A percentile compares a stretch with the other conserved stretches of the same genome.
phyloP scores from a whole-genome alignment of 805 yeast genomes.

The Candida succiphila region DNA sequence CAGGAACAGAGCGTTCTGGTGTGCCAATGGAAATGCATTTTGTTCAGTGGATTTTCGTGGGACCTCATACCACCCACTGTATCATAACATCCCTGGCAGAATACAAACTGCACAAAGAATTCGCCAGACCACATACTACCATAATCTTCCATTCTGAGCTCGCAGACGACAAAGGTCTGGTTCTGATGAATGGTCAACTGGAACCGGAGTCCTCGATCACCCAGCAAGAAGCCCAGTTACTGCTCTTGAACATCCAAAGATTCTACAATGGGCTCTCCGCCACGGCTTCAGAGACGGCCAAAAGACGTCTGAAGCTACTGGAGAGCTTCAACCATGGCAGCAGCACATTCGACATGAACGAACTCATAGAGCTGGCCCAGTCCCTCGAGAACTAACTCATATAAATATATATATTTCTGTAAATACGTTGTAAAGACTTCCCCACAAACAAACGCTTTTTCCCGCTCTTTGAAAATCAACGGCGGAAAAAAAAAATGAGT shows the following conservation, averaged over 20 bases:
- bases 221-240: constrained; percentile 66
- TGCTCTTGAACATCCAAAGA: constrained; percentile 68
- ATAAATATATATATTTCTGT: no score
- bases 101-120: constrained; percentile 82
- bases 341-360: constrained; percentile 53
- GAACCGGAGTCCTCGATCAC: constrained; percentile 64
- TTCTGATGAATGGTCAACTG: constrained; percentile 79
- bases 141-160: constrained; percentile 80
- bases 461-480: no score
- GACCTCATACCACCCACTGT: constrained; percentile 76
- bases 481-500: no score
- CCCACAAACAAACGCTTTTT: no score
- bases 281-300: constrained; percentile 27
- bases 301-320: constrained; percentile 47
- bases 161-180: constrained; percentile 44
- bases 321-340: constrained; percentile 64
- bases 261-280: constrained; percentile 66
- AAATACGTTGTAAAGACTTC: no score
- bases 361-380: constrained; percentile 63
- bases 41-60: constrained; percentile 89
- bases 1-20: constrained; percentile 5
- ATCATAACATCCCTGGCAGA: constrained; percentile 88
- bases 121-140: constrained; percentile 92
- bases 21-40: constrained; percentile 69
- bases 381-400: constrained; percentile 38